Percentiles rank a stretch among this genome's conserved stretches.
Evolutionary conservation across 345 rosid species (phyloP).

Genomic region (Conringia planisiliqua): DNA sequence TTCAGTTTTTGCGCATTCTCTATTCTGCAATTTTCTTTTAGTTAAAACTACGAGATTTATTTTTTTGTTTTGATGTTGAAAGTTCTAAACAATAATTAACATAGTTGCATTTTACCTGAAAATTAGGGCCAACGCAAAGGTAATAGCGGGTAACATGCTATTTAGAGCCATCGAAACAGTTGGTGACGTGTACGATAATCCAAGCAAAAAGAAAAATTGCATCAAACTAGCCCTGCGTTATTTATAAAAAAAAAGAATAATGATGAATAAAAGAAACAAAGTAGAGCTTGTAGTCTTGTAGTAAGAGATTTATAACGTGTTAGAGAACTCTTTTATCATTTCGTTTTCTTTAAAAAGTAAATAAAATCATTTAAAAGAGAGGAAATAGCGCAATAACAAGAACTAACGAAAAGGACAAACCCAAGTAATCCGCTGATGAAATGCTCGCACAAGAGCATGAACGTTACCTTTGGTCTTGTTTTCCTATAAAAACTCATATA

Average conservation of each 20-base stretch:
- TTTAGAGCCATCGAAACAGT: constrained; percentile 56
- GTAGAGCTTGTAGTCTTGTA: neutral
- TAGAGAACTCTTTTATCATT: neutral
- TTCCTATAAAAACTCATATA: constrained; percentile 43
- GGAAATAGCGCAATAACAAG: neutral
- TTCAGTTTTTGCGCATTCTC: constrained; percentile 42
- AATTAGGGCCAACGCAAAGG: constrained; percentile 61
- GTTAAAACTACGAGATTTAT: neutral
- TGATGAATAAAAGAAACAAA: neutral
- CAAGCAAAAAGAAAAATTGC: constrained; percentile 67
- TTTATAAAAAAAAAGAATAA: neutral
- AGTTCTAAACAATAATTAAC: neutral
- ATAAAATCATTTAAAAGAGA: neutral
- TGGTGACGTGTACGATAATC: constrained; percentile 68
- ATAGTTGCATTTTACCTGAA: constrained; percentile 39
- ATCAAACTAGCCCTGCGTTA: constrained; percentile 57
- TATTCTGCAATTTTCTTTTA: constrained; percentile 33
- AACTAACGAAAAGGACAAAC: constrained; percentile 34
- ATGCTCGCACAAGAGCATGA: constrained; percentile 42
- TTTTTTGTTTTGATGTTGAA: neutral
- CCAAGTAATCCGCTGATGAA: constrained; percentile 71
- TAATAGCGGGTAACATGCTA: constrained; percentile 61
- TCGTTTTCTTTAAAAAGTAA: neutral
- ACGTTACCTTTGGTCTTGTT: constrained; percentile 52
- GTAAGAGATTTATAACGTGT: constrained; percentile 9